Percentiles rank a stretch among this genome's conserved stretches.
Evolutionary conservation across 2,329 filamentous ascomycete species (phyloP).

Genomic region (Dactylellina sp.): DNA sequence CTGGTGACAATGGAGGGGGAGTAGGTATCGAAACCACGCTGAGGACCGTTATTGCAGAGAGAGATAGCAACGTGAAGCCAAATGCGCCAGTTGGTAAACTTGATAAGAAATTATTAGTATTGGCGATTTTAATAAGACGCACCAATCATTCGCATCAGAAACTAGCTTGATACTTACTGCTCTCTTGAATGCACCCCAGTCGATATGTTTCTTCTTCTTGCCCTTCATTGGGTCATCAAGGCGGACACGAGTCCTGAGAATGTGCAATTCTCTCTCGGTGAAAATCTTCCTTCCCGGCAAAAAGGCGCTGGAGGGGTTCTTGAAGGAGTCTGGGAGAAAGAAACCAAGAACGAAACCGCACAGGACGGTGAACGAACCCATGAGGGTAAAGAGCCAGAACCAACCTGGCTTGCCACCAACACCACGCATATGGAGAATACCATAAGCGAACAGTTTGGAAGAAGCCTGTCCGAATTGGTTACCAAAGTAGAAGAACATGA

Average conservation of each 20-base stretch:
- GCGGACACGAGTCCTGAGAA: slow-evolving; percentile 65
- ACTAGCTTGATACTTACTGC: slow-evolving; percentile 63
- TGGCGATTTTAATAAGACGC: too few species aligned
- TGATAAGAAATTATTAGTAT: neutral
- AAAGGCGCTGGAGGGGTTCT: slow-evolving; percentile 65
- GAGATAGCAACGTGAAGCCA: slow-evolving; percentile 69
- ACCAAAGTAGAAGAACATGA: slow-evolving; percentile 71
- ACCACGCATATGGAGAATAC: slow-evolving; percentile 68
- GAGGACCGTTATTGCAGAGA: slow-evolving; percentile 67
- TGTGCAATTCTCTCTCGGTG: slow-evolving; percentile 64
- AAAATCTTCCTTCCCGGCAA: slow-evolving; percentile 63
- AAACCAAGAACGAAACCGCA: slow-evolving; percentile 65
- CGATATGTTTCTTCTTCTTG: slow-evolving; percentile 68
- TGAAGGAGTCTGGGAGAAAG: slow-evolving; percentile 66
- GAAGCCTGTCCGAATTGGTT: slow-evolving; percentile 68
- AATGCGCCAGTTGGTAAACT: slow-evolving; percentile 69
- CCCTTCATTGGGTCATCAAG: slow-evolving; percentile 66
- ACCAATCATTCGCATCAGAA: too few species aligned
- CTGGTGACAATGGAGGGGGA: slow-evolving; percentile 69
- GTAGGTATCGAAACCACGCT: slow-evolving; percentile 68
- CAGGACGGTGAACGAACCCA: slow-evolving; percentile 69
- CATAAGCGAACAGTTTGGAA: slow-evolving; percentile 65
- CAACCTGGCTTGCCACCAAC: slow-evolving; percentile 68
- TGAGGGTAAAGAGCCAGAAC: slow-evolving; percentile 71
- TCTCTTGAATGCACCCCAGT: slow-evolving; percentile 65